Conservation (phyloP, 345 rosid genomes). For the Lenwebbia sp. region DNA sequence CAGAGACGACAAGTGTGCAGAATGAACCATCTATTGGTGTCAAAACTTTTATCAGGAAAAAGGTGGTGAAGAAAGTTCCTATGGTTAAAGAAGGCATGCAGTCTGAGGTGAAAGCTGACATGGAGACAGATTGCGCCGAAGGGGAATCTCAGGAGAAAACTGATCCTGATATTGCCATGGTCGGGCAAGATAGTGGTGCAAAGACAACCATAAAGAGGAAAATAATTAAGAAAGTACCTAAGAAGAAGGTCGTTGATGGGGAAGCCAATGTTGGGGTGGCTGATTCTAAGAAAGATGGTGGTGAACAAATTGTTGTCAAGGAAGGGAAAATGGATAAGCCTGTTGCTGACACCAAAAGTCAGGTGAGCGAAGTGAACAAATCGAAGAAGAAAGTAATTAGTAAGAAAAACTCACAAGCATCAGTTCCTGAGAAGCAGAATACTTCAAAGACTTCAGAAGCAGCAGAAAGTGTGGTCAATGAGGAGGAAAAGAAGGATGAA, state of each 20-base stretch:
- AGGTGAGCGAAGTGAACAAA: slow-evolving; percentile 3
- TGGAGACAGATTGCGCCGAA: slow-evolving; percentile 17
- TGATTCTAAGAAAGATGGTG: slow-evolving; percentile 28
- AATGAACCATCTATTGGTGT: slow-evolving; percentile 28
- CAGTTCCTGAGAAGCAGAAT: slow-evolving; percentile 29
- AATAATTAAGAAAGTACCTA: slow-evolving; percentile 71
- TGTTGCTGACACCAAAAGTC: slow-evolving; percentile 19
- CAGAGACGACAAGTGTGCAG: slow-evolving; percentile 28
- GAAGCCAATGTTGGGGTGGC: slow-evolving; percentile 14
- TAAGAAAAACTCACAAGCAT: slow-evolving; percentile 14
- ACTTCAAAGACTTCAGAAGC: slow-evolving; percentile 20
- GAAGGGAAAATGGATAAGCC: slow-evolving; percentile 16
- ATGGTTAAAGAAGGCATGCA: slow-evolving; percentile 19
- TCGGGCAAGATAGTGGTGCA: slow-evolving; percentile 28
- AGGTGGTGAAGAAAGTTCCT: slow-evolving; percentile 37
- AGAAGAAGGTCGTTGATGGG: slow-evolving; percentile 46
- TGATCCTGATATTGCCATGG: slow-evolving; percentile 12
- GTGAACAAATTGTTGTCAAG: slow-evolving; percentile 21
- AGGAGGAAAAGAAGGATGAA: slow-evolving; percentile 39
- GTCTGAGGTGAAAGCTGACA: slow-evolving; percentile 29
- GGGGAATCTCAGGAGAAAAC: slow-evolving; percentile 38
- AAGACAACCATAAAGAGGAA: slow-evolving; percentile 63
- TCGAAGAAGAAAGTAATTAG: slow-evolving; percentile 13
- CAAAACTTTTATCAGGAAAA: slow-evolving; percentile 44
- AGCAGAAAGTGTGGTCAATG: slow-evolving; percentile 14